These are phyloP conservation scores for Sphagnum contortum DNA, from an alignment of 225 moss, liverwort and hornwort species.

Conservation along the genomic window DNA sequence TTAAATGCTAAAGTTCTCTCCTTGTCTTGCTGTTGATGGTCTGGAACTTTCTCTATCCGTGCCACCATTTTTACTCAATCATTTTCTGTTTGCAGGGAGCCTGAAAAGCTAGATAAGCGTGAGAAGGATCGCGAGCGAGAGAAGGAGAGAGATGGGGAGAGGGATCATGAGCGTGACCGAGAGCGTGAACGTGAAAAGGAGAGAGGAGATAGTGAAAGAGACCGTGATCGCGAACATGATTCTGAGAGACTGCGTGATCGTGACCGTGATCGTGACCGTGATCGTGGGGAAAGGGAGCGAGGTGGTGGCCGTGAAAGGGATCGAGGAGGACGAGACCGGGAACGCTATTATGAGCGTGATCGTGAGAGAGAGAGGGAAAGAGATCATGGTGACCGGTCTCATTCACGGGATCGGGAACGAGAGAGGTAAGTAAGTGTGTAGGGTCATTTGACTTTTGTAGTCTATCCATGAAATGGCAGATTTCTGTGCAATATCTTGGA, in stretches of 20 bases:
- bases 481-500: too few relatives aligned
- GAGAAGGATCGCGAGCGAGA: conserved; percentile 83
- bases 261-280: conserved; percentile 54
- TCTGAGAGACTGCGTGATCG: neutral
- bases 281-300: conserved; percentile 17
- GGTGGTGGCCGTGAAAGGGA: conserved; percentile 45
- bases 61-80: too few relatives aligned
- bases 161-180: conserved; percentile 42
- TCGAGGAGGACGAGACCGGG: conserved; percentile 55
- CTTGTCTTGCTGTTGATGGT: too few relatives aligned
- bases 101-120: conserved; percentile 63
- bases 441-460: too few relatives aligned
- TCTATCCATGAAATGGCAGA: too few relatives aligned
- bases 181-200: conserved; percentile 36
- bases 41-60: too few relatives aligned
- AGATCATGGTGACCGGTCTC: conserved; percentile 65
- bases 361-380: conserved; percentile 42
- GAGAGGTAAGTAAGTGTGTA: conserved; percentile 35
- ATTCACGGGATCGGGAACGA: conserved; percentile 65
- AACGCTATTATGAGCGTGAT: conserved; percentile 15
- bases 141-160: conserved; percentile 65
- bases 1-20: neutral
- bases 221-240: neutral
- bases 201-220: conserved; percentile 26
- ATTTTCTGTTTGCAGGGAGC: conserved; percentile 35